A percentile compares a stretch with the other conserved stretches of the same genome.
phyloP scores from a whole-genome alignment of 2,329 filamentous ascomycete species.

The Arthrobotrys sphaeroides region DNA sequence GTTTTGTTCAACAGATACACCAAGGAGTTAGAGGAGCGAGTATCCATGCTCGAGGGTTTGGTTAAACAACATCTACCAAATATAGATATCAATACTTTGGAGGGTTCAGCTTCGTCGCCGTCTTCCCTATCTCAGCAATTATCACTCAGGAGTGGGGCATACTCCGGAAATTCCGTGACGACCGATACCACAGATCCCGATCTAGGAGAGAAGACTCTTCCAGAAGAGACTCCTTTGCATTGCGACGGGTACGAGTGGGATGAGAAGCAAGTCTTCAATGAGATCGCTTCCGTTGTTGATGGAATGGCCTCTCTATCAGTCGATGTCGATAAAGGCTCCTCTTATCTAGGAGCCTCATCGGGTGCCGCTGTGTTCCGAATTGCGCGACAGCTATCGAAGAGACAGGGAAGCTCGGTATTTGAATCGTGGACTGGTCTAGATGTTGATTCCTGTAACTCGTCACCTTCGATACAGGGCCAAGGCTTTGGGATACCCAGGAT shows the following conservation, averaged over 20 bases:
- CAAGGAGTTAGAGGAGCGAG: conserved; percentile 43
- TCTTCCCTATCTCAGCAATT: conserved; percentile 46
- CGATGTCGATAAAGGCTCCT: conserved; percentile 50
- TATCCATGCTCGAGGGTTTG: conserved; percentile 50
- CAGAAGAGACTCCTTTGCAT: conserved; percentile 46
- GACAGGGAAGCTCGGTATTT: conserved; percentile 41
- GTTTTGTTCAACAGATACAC: conserved; percentile 51
- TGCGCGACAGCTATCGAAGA: conserved; percentile 42
- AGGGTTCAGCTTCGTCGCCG: conserved; percentile 44
- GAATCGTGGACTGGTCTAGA: conserved; percentile 46
- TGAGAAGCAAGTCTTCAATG: conserved; percentile 52
- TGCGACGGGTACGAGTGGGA: conserved; percentile 53
- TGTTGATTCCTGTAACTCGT: conserved; percentile 47
- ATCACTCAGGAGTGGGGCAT: conserved; percentile 52
- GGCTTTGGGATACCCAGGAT: conserved; percentile 49
- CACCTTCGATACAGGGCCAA: conserved; percentile 46
- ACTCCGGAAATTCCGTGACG: conserved; percentile 54
- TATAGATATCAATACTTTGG: conserved; percentile 44
- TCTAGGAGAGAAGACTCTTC: conserved; percentile 42
- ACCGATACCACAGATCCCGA: conserved; percentile 49
- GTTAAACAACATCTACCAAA: conserved; percentile 50
- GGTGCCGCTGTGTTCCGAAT: conserved; percentile 50
- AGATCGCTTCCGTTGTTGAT: conserved; percentile 49
- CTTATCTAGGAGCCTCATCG: conserved; percentile 47
- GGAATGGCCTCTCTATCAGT: conserved; percentile 49